These are phyloP conservation scores for Hymenoscyphus fraxineus DNA, from an alignment of 2,329 filamentous ascomycete genomes.

Conservation along the genomic window DNA sequence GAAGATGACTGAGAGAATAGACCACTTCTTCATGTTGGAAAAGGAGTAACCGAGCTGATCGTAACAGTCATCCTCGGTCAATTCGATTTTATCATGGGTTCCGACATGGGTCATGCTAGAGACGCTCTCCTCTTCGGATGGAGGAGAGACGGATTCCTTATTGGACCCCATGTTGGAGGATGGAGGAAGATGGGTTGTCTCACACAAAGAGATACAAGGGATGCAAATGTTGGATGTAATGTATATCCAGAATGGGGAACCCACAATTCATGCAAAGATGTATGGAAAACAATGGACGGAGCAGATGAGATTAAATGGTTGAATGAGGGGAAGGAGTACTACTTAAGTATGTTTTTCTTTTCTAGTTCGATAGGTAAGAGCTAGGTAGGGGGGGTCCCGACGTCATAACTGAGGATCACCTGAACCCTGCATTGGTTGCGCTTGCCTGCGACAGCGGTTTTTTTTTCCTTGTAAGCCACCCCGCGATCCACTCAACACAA, in stretches of 20 bases:
- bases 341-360: background rate
- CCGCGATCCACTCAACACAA: background rate
- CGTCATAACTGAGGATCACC: background rate
- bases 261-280: background rate
- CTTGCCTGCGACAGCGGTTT: background rate
- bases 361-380: too few species aligned
- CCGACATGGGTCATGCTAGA: slow-evolving; percentile 15
- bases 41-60: slow-evolving; percentile 62
- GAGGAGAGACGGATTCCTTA: background rate
- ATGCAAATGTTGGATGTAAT: background rate
- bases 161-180: background rate
- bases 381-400: too few species aligned
- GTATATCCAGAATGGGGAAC: background rate
- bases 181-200: background rate
- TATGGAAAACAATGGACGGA: background rate
- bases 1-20: slow-evolving; percentile 69
- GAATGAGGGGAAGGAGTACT: background rate
- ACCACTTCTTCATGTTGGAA: slow-evolving; percentile 61
- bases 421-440: slow-evolving; percentile 1
- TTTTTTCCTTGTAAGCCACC: background rate
- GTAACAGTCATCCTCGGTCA: slow-evolving; percentile 59
- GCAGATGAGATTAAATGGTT: background rate
- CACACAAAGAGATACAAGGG: background rate
- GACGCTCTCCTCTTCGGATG: background rate
- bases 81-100: slow-evolving; percentile 33